A percentile compares a stretch with the other conserved stretches of the same genome.
Conservation (phyloP, 2,329 filamentous ascomycete species). For the Botrytis sinoallii region DNA sequence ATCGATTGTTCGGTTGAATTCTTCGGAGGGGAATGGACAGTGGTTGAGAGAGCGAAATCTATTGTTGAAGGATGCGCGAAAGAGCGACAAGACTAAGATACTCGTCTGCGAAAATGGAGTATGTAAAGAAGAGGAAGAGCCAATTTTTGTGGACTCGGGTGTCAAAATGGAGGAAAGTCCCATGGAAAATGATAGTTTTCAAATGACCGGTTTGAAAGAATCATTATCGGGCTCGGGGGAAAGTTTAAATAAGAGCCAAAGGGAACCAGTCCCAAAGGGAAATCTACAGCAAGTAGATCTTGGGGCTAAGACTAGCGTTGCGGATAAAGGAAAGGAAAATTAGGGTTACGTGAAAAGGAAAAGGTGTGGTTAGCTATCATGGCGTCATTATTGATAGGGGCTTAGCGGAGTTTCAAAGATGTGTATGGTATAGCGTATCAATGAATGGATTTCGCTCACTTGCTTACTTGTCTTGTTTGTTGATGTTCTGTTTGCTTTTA, state of each 20-base stretch:
- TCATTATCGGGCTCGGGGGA: neutral
- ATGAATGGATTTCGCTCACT: neutral
- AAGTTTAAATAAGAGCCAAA: neutral
- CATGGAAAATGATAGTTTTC: neutral
- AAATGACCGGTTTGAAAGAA: neutral
- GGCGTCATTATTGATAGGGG: neutral
- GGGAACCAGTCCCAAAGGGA: neutral
- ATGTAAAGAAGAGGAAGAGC: conserved; percentile 42
- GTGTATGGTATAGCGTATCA: neutral
- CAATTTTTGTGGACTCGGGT: conserved; percentile 12
- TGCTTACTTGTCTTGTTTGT: neutral
- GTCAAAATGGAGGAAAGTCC: neutral
- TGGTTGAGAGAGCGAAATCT: conserved; percentile 52
- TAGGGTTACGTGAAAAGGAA: neutral
- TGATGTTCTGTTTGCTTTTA: neutral
- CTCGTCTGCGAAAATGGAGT: conserved; percentile 46
- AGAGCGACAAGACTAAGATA: conserved; percentile 42
- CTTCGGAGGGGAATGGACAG: conserved; percentile 24
- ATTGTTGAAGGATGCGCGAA: conserved; percentile 37
- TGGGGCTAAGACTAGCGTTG: too few species aligned
- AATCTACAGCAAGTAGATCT: neutral
- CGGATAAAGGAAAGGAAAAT: neutral
- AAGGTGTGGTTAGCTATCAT: neutral
- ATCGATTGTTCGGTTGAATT: conserved; percentile 31
- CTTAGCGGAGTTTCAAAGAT: neutral